Percentiles rank a stretch among this genome's conserved stretches.
Conservation (phyloP, 2,329 filamentous ascomycete species). For the Colletotrichum phormii region DNA sequence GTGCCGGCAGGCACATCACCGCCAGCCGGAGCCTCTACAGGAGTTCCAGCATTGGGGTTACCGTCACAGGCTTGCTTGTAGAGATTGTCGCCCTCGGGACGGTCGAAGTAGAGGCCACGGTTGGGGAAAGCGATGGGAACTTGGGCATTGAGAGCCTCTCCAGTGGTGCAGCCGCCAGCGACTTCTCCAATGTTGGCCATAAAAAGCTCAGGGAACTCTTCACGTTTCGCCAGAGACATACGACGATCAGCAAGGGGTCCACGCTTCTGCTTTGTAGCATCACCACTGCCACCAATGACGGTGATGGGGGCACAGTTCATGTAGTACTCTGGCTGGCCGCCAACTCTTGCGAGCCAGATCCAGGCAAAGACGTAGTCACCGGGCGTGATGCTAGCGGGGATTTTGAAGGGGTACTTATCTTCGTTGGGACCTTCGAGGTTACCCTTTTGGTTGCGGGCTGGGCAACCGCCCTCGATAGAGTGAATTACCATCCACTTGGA, state of each 20-base stretch:
- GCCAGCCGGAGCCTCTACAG: neutral
- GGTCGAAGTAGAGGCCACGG: conserved; percentile 1
- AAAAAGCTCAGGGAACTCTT: conserved; percentile 22
- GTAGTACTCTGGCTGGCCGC: conserved; percentile 27
- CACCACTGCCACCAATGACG: neutral
- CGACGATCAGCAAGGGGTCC: neutral
- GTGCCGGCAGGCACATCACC: neutral
- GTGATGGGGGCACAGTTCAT: conserved; percentile 35
- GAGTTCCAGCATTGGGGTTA: conserved; percentile 7
- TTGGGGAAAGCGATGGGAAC: conserved; percentile 16
- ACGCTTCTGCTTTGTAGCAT: conserved; percentile 6
- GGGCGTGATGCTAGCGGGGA: conserved; percentile 23
- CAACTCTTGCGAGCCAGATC: conserved; percentile 28
- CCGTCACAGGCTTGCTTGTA: conserved; percentile 27
- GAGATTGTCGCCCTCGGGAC: conserved; percentile 25
- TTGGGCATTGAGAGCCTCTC: conserved; percentile 24
- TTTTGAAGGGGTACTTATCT: conserved; percentile 26
- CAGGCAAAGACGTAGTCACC: conserved; percentile 33
- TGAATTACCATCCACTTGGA: conserved; percentile 33
- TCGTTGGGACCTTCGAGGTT: conserved; percentile 27
- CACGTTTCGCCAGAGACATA: neutral
- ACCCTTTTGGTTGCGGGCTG: conserved; percentile 28
- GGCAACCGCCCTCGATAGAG: conserved; percentile 30
- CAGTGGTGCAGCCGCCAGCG: conserved; percentile 23
- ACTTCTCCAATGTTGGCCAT: conserved; percentile 31